Evolutionary conservation across 2,329 filamentous ascomycete genomes (phyloP), one percentile per base, ranked within the genome.

Genomic region (Sarocladium brachiariae): DNA sequence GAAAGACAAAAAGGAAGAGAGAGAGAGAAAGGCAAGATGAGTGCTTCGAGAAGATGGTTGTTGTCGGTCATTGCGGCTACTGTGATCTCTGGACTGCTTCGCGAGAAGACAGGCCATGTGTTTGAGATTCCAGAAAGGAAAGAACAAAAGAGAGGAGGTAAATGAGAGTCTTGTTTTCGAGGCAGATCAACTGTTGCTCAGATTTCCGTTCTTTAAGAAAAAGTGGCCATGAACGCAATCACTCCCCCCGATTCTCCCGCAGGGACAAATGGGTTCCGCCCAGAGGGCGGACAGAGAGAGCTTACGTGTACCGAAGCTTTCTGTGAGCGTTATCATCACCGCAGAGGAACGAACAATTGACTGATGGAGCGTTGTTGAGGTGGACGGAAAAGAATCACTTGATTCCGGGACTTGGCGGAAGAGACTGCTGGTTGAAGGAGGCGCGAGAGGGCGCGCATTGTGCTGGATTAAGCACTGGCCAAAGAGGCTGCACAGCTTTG

Each of bases 1-100:
- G 27, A 13, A 13, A 30, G 13, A 30, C 27, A 30, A 13, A 13
- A 30, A 13, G 7, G 27, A 30, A 23, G 34, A n/a, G 43, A 45
- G 25, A 16, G 33, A 39, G 14, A 39, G 37, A 35, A 24, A 18
- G 38, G 52, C 8, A 30, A 33, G 19, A 18, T 35, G 21, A n/a
- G 19, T 30, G 38, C 54, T 63, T 60, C 56, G 47, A 30, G 27
- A 34, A 39, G 35, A 54, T 45, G 55, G 46, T 46, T 30, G 49
- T 27, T 65, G 58, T 66, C 65, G 54, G 63, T 69, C 66, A 68
- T 61, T 58, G 66, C 66, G 65, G 66, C 65, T 64, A 52, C 53
- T 49, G 49, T 16, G 51, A 49, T 18, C 30, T 35, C 16, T 14
- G n/a, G n/a, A n/a, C 16, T 34, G 8, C n/a, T 13, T 30, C 7